Evolutionary conservation across 1,284 basidiomycete species (phyloP).

Genomic region (Termitomyces sp.): DNA sequence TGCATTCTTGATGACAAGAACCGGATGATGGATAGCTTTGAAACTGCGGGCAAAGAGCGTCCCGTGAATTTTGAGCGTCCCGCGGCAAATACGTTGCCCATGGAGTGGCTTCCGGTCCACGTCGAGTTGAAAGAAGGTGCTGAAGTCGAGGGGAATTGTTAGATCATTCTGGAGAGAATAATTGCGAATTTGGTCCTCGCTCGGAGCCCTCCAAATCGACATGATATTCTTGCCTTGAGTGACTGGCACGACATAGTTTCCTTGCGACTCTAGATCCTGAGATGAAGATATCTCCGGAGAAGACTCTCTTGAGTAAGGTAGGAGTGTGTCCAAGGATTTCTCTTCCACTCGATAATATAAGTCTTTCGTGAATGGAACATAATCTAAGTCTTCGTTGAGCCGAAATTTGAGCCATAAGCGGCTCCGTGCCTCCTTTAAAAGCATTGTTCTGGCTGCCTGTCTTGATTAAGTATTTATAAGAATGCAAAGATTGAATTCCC

Average conservation of each 20-base stretch:
- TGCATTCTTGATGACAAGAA: background rate
- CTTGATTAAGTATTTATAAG: background rate
- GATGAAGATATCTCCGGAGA: background rate
- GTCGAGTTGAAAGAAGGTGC: background rate
- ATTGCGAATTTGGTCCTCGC: too few species aligned
- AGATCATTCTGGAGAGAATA: too few species aligned
- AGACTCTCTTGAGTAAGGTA: background rate
- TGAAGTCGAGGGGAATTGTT: background rate
- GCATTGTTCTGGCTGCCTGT: background rate
- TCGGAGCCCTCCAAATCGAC: too few species aligned
- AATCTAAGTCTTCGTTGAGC: too few species aligned
- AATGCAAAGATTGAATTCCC: background rate
- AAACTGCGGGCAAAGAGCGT: background rate
- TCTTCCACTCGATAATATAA: background rate
- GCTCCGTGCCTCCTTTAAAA: too few species aligned
- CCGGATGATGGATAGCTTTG: background rate
- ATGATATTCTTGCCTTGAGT: too few species aligned
- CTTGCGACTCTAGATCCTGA: background rate
- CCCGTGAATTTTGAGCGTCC: background rate
- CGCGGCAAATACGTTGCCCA: background rate
- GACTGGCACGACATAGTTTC: too few species aligned
- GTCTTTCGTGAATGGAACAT: too few species aligned
- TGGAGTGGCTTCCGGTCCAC: background rate
- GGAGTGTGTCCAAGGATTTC: background rate
- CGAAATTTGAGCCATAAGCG: too few species aligned